phyloP scores from a whole-genome alignment of 1,284 basidiomycete genomes.

The Calocybe gambosa region DNA sequence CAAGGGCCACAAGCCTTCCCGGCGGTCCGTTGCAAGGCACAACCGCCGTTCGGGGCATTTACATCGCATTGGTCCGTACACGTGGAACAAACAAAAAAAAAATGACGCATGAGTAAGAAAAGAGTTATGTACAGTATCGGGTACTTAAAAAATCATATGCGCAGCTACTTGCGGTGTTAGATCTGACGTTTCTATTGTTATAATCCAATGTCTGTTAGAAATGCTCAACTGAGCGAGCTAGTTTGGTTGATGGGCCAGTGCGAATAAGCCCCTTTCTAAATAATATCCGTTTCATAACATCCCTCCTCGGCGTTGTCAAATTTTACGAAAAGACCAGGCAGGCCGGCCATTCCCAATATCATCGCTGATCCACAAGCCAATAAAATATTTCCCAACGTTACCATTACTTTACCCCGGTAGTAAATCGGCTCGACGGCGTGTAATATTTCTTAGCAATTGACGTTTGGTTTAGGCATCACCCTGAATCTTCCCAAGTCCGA shows the following conservation, averaged over 20 bases:
- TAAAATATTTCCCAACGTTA: constrained; percentile 11
- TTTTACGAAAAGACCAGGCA: constrained; percentile 4
- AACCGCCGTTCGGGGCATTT: constrained; percentile 10
- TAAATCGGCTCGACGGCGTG: constrained; percentile 15
- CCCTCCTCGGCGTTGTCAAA: constrained; percentile 7
- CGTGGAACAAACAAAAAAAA: constrained; percentile 10
- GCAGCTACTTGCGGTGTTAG: neutral
- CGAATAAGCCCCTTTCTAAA: constrained; percentile 13
- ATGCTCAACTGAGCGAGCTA: neutral
- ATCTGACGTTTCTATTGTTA: neutral
- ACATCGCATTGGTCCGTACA: constrained; percentile 12
- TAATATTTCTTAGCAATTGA: constrained; percentile 13
- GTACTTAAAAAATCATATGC: neutral
- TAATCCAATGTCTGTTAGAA: neutral
- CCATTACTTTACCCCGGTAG: constrained; percentile 13
- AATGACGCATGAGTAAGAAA: constrained; percentile 12
- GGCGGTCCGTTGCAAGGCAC: constrained; percentile 15
- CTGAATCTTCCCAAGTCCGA: constrained; percentile 19
- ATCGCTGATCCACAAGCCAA: neutral
- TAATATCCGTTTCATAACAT: constrained; percentile 5
- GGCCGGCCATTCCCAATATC: constrained; percentile 3
- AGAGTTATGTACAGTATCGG: neutral
- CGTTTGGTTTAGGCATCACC: constrained; percentile 15
- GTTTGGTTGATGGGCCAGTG: constrained; percentile 8
- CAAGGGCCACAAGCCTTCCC: neutral